Evolutionary conservation across 257 asterid genomes (phyloP).

Genomic region (Euphrasia confusa): DNA sequence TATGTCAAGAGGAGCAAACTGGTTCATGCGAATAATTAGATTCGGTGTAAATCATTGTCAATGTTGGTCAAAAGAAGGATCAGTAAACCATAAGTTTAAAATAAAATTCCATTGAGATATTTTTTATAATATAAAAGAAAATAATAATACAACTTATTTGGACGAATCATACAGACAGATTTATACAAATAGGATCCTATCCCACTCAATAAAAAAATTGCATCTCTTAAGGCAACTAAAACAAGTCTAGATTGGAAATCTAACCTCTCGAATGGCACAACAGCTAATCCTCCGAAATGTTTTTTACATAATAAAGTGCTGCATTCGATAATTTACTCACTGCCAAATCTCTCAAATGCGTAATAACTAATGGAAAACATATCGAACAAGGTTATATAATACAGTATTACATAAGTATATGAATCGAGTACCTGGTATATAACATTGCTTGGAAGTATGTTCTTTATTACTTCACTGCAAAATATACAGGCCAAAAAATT

Average conservation of each 20-base stretch:
- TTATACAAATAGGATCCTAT: neutral
- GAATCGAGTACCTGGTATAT: constrained; percentile 56
- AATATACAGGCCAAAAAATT: constrained; percentile 8
- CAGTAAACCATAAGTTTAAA: neutral
- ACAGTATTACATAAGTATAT: too few relatives aligned
- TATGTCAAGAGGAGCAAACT: constrained; percentile 93
- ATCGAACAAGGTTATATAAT: neutral
- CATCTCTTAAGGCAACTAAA: constrained; percentile 1
- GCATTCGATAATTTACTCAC: neutral
- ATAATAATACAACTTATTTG: neutral
- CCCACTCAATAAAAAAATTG: neutral
- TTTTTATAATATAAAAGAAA: neutral
- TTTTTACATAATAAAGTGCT: neutral
- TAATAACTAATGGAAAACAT: constrained; percentile 2
- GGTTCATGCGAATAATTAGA: constrained; percentile 24
- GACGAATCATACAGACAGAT: neutral
- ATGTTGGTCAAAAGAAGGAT: constrained; percentile 2
- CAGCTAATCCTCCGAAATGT: neutral
- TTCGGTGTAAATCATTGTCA: constrained; percentile 1
- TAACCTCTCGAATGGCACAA: neutral
- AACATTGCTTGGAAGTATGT: constrained; percentile 43
- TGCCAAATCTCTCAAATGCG: constrained; percentile 3
- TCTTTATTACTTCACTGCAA: constrained; percentile 78
- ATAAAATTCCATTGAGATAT: neutral
- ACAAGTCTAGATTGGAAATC: neutral